Evolutionary conservation across 164 flowering plant species (phyloP).

Genomic region (Brasenia schreberi): DNA sequence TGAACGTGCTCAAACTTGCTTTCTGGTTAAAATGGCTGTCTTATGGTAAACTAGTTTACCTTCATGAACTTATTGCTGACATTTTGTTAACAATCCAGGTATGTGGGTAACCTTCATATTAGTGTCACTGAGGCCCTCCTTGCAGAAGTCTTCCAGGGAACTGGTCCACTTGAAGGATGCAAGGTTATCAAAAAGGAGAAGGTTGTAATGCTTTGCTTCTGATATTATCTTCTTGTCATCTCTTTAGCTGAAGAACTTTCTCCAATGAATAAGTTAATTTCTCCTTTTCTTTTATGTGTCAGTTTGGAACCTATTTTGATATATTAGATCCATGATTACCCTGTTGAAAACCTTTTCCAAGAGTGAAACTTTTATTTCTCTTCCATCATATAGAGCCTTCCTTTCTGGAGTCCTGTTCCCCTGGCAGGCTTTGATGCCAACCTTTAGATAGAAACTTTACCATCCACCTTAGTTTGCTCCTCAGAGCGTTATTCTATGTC

Average conservation of each 20-base stretch:
- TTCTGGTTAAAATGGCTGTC: too few species aligned
- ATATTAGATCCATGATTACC: background rate
- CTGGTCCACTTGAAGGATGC: slow-evolving; percentile 96
- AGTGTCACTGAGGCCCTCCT: slow-evolving; percentile 93
- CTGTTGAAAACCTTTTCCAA: background rate
- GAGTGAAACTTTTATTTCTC: background rate
- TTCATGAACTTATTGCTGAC: background rate
- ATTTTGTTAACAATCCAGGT: slow-evolving; percentile 37
- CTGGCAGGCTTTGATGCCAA: too few species aligned
- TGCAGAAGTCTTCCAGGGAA: slow-evolving; percentile 84
- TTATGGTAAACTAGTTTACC: background rate
- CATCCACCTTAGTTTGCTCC: too few species aligned
- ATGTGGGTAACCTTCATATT: slow-evolving; percentile 89
- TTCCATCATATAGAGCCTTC: too few species aligned
- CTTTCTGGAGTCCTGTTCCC: too few species aligned
- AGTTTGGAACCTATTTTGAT: background rate
- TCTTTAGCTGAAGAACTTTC: background rate
- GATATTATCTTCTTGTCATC: background rate
- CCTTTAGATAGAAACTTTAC: too few species aligned
- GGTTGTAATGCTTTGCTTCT: slow-evolving; percentile 20
- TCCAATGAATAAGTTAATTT: background rate
- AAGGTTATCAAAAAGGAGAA: slow-evolving; percentile 91
- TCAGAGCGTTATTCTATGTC: too few species aligned
- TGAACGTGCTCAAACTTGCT: too few species aligned
- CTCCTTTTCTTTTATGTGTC: background rate